These are phyloP conservation scores for Dendryphion nanum DNA, from an alignment of 2,329 filamentous ascomycete genomes.

Conservation along the genomic window DNA sequence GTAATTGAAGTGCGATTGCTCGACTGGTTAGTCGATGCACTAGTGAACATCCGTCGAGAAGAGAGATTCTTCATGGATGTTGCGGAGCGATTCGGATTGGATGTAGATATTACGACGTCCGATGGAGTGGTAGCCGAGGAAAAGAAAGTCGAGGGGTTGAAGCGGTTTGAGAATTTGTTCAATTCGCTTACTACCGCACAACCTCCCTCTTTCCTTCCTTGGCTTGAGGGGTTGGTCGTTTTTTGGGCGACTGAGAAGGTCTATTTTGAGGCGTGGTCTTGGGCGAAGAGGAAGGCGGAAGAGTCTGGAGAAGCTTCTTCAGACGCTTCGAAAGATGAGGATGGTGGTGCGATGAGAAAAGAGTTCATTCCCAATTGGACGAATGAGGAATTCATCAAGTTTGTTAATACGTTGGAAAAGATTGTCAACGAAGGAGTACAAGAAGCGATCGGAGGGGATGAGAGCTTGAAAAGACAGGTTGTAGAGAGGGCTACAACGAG, in stretches of 20 bases:
- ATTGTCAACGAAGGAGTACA: constrained; percentile 52
- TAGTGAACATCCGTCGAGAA: constrained; percentile 33
- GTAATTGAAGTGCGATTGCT: constrained; percentile 21
- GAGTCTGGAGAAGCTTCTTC: neutral
- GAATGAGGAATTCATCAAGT: constrained; percentile 57
- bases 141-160: constrained; percentile 25
- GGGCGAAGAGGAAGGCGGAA: constrained; percentile 26
- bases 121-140: constrained; percentile 7
- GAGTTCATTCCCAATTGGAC: constrained; percentile 71
- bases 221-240: constrained; percentile 32
- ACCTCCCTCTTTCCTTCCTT: constrained; percentile 16
- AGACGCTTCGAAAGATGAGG: constrained; percentile 48
- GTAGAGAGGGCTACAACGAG: constrained; percentile 19
- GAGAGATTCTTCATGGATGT: constrained; percentile 31
- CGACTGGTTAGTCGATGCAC: constrained; percentile 30
- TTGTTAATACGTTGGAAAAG: constrained; percentile 56
- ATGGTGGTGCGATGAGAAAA: constrained; percentile 63
- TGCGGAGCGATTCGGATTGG: constrained; percentile 24
- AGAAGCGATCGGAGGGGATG: constrained; percentile 17
- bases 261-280: constrained; percentile 35
- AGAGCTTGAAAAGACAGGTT: constrained; percentile 18
- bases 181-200: constrained; percentile 8
- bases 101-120: constrained; percentile 12
- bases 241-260: constrained; percentile 36
- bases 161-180: constrained; percentile 30